These are phyloP conservation scores for Candida vartiovaarae DNA, from an alignment of 805 yeast species.

Conservation along the genomic window DNA sequence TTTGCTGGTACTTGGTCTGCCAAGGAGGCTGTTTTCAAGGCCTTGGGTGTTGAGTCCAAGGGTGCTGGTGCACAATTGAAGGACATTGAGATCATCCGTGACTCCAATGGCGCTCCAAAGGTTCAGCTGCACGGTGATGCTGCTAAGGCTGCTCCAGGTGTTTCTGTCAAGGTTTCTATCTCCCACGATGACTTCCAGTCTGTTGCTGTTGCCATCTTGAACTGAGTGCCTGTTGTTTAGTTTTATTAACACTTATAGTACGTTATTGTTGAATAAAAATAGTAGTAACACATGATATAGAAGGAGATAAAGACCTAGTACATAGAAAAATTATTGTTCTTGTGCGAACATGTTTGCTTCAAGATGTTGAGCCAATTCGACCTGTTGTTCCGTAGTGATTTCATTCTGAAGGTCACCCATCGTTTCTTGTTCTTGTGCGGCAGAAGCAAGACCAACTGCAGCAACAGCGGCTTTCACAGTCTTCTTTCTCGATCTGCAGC, in stretches of 20 bases:
- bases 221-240: slow-evolving; percentile 4
- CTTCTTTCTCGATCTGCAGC: slow-evolving; percentile 51
- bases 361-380: slow-evolving; percentile 13
- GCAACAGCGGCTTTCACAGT: slow-evolving; percentile 15
- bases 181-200: slow-evolving; percentile 97
- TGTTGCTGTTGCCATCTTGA: slow-evolving; percentile 84
- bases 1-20: slow-evolving; percentile 99
- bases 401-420: neutral
- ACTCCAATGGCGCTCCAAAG: slow-evolving; percentile 61
- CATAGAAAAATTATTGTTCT: neutral
- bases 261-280: too few species aligned
- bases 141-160: slow-evolving; percentile 59
- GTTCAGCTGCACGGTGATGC: slow-evolving; percentile 79
- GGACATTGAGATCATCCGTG: slow-evolving; percentile 83
- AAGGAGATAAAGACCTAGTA: neutral
- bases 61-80: slow-evolving; percentile 95
- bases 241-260: too few species aligned
- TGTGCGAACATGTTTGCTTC: slow-evolving; percentile 22
- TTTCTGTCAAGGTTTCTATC: slow-evolving; percentile 78
- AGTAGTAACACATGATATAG: neutral
- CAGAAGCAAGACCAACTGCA: slow-evolving; percentile 8
- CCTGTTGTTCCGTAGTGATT: slow-evolving; percentile 3
- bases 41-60: slow-evolving; percentile 77
- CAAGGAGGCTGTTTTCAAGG: slow-evolving; percentile 97
- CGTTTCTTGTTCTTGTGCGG: neutral